Conservation (phyloP, 1,284 basidiomycete genomes). For the Ustanciosporium gigantosporum region DNA sequence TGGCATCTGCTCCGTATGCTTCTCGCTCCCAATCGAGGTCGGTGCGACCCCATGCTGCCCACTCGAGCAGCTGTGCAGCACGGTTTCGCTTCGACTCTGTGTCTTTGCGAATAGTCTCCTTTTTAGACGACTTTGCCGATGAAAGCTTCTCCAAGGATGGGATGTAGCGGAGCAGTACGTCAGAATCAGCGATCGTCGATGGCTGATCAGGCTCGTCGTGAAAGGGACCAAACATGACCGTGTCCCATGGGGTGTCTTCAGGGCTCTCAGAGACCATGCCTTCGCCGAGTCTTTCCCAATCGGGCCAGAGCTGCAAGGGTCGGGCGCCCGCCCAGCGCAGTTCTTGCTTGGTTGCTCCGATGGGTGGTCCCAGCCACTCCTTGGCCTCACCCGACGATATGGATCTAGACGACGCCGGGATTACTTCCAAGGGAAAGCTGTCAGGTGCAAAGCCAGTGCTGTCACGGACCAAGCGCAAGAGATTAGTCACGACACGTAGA, state of each 20-base stretch:
- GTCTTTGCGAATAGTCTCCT: not conserved
- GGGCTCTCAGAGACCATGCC: conserved; percentile 10
- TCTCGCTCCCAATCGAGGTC: not conserved
- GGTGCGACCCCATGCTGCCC: not conserved
- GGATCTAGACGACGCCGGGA: not conserved
- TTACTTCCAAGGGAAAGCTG: not conserved
- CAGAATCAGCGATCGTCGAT: not conserved
- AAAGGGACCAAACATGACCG: conserved; percentile 48
- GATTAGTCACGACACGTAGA: not conserved
- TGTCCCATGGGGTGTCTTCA: conserved; percentile 32
- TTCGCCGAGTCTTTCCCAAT: conserved; percentile 41
- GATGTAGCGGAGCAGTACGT: not conserved
- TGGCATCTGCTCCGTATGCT: not conserved
- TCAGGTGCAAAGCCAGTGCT: not conserved
- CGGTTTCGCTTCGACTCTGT: not conserved
- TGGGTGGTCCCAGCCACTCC: conserved; percentile 27
- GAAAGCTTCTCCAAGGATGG: not conserved
- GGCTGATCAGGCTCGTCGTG: not conserved
- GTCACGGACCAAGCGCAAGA: conserved; percentile 1
- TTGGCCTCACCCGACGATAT: conserved; percentile 6
- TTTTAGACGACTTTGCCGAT: not conserved
- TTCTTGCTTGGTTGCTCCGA: conserved; percentile 20
- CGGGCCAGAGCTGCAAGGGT: conserved; percentile 42
- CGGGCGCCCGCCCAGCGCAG: conserved; percentile 27
- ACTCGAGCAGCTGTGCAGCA: not conserved